Conservation (phyloP, 2,329 filamentous ascomycete species). For the Orbilia ellipsospora region DNA sequence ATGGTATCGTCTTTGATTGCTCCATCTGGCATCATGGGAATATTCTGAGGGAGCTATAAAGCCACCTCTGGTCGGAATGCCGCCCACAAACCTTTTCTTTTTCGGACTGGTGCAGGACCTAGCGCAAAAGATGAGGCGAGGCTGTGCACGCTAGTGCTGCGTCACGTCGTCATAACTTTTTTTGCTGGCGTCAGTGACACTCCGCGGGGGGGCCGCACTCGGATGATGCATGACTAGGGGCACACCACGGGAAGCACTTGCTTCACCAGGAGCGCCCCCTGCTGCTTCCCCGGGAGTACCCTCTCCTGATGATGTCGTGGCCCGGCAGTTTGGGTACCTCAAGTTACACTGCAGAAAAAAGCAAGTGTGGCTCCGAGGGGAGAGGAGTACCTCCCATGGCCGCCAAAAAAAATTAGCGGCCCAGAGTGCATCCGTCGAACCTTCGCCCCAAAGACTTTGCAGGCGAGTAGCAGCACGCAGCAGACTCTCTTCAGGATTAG, state of each 20-base stretch:
- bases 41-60: constrained; percentile 14
- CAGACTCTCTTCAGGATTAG: constrained; percentile 37
- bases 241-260: constrained; percentile 4
- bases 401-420: constrained; percentile 29
- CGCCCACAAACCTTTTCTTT: constrained; percentile 40
- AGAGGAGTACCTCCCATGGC: background rate
- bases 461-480: background rate
- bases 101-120: constrained; percentile 32
- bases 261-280: constrained; percentile 15
- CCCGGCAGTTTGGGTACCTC: constrained; percentile 42
- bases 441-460: constrained; percentile 17
- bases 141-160: constrained; percentile 45
- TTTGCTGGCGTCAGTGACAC: constrained; percentile 33
- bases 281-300: constrained; percentile 8
- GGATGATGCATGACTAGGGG: background rate
- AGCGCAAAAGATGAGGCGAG: constrained; percentile 50
- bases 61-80: constrained; percentile 40
- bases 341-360: constrained; percentile 39
- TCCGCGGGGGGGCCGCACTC: constrained; percentile 41
- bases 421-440: constrained; percentile 27
- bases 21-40: constrained; percentile 41
- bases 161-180: constrained; percentile 41
- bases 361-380: constrained; percentile 9
- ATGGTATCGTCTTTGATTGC: constrained; percentile 48
- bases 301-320: constrained; percentile 4